Percentiles rank a stretch among this genome's conserved stretches.
These are phyloP conservation scores for Neonectria coccinea DNA, from an alignment of 2,329 filamentous ascomycete species.

Conservation along the genomic window DNA sequence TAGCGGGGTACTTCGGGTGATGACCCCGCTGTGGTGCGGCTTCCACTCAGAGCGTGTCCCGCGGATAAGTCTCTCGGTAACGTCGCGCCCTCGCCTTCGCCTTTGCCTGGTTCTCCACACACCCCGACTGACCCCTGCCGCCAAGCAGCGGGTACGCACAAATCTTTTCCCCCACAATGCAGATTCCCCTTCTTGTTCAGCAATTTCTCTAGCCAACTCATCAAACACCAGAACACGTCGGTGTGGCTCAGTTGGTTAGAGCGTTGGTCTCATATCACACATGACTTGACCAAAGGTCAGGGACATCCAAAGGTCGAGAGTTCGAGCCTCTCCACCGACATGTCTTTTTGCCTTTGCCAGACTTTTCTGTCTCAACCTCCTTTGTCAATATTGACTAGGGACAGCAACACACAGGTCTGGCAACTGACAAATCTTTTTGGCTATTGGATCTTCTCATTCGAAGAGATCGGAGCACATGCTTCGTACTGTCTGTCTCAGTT, in stretches of 20 bases:
- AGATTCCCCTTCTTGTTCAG: not conserved
- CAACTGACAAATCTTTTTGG: not conserved
- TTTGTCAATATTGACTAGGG: not conserved
- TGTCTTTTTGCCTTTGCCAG: slow-evolving; percentile 19
- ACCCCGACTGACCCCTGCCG: not conserved
- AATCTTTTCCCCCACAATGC: not conserved
- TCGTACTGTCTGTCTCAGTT: not conserved
- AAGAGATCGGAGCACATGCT: not conserved
- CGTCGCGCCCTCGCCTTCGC: slow-evolving; percentile 2
- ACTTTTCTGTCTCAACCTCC: not conserved
- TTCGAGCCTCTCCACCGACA: slow-evolving; percentile 45
- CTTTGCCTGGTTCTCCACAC: not conserved
- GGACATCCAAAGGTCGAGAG: slow-evolving; percentile 47
- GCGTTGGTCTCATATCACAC: slow-evolving; percentile 51
- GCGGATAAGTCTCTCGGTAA: slow-evolving; percentile 7
- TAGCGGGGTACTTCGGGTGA: slow-evolving; percentile 18
- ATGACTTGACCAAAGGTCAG: slow-evolving; percentile 40
- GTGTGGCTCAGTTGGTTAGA: slow-evolving; percentile 55
- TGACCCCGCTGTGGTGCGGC: not conserved
- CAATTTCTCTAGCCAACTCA: not conserved
- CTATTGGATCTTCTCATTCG: too few relatives aligned
- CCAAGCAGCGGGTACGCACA: too few relatives aligned
- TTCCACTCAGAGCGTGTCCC: too few relatives aligned
- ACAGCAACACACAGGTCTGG: not conserved
- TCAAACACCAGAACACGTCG: slow-evolving; percentile 34